Base-by-base conservation (phyloP, 2,329 filamentous ascomycete genomes). In the Sporothrix brasiliensis region DNA sequence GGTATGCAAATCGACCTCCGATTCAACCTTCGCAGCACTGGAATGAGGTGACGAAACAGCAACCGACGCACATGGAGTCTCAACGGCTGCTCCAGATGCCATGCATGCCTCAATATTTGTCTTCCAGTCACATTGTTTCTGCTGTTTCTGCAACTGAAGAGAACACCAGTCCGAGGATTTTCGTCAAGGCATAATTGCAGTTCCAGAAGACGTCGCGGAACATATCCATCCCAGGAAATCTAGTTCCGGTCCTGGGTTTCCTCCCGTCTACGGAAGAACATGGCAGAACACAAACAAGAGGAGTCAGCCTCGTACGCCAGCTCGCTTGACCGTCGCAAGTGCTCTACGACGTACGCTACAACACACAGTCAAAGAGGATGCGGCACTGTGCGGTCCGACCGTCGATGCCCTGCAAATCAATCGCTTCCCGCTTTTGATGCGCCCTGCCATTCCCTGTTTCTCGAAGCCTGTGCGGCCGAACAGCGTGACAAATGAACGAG, bases 171-270 rank as follows among this genome's bases (percentile, higher is more conserved):
- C 30, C 21, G 3, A 49, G 44, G 44, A 65, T 50, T 65, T 61
- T 50, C 44, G 39, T 34, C 63, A 53, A 67, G 47, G 63, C 63
- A 67, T 53, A 53, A 52, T 66, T n/a, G 30, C 63, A 39, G 47
- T 66, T 66, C 63, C 63, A 66, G 63, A 66, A 50, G 63, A 19
- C 34, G 65, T 67, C 65, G 50, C 65, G 50, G 50, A 34, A 24
- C 52, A 56, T 24, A 58, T 53, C 52, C 30, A 14, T n/a, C 54
- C 39, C 53, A 68, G 41, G 53, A 24, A 53, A 47, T 49, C 14
- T 47, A 34, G 4, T 30, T 44, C 16, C n/a, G 30, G 39, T n/a
- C 44, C 21, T 34, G 53, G 19, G 24, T 27, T 63, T 44, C 39
- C 6, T 63, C n/a, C 58, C 39, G 39, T 47, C 39, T 44, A 13